Evolutionary conservation across 2,329 filamentous ascomycete species (phyloP), one percentile per base, ranked within the genome.

Genomic region (Epichloe brachyelytri): DNA sequence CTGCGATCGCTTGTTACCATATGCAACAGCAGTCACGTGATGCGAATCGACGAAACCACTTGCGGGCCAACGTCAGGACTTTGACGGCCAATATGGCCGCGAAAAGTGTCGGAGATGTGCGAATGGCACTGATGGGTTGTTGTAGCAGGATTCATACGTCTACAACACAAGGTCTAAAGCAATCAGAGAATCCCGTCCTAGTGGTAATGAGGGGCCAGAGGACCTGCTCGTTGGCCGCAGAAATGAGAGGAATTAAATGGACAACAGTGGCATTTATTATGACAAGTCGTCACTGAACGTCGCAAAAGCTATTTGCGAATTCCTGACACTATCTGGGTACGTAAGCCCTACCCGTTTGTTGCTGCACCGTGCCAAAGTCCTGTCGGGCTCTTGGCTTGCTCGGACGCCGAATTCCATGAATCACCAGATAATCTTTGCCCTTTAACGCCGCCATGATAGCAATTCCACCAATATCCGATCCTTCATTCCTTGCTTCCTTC

Each of bases 361-460:
- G 19, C 48, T 17, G 20, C 33, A 19, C 20, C 12, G 4, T 43
- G 15, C 38, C 22, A 3, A 17, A 46, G 36, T 38, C 40, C 20
- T 20, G 8, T 17, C 46, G 33, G 37, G 15, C 14, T 38, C 33
- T 8, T 30, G 17, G 37, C 36, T 46, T 46, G n/a, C n/a, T 17
- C 17, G n/a, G 5, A 44, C 20, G 39, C n/a, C 19, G 22, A 47
- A 50, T 37, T 22, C 48, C 39, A 47, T 38, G 6, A 50, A n/a
- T 34, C 43, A 22, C 33, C 22, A 46, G 44, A 34, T 48, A 12
- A 22, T 46, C 19, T 34, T 41, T 22, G 33, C 40, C 41, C 12
- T 17, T 43, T 39, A 53, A 53, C 52, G 52, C 52, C 49, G 14
- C 46, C 26, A 34, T 48, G 19, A 26, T 37, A 51, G 39, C 33